Evolutionary conservation across 192 early-diverging fungal genomes (phyloP).

Genomic region (Coemansia aciculifera): DNA sequence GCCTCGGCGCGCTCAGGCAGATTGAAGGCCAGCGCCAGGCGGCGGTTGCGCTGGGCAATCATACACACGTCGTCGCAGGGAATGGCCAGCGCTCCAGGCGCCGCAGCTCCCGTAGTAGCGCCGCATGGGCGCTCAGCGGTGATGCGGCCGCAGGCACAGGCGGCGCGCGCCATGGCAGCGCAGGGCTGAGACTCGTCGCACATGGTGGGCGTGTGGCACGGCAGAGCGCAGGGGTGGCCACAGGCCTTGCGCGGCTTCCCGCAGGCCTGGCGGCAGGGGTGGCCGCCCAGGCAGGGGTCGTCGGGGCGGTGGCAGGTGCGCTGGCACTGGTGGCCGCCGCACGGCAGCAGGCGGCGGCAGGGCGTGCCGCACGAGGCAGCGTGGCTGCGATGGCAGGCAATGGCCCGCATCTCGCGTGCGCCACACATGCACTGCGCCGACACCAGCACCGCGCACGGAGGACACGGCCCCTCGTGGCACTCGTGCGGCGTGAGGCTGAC

Average conservation of each 20-base stretch:
- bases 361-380: slow-evolving; percentile 61
- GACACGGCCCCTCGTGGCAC: slow-evolving; percentile 90
- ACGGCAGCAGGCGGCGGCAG: slow-evolving; percentile 61
- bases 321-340: slow-evolving; percentile 77
- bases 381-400: slow-evolving; percentile 77
- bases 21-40: slow-evolving; percentile 78
- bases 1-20: slow-evolving; percentile 54
- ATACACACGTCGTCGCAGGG: slow-evolving; percentile 83
- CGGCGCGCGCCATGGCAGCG: slow-evolving; percentile 20
- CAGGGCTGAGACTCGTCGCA: slow-evolving; percentile 82
- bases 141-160: slow-evolving; percentile 78
- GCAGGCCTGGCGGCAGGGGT: slow-evolving; percentile 73
- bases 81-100: slow-evolving; percentile 54
- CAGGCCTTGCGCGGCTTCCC: slow-evolving; percentile 75
- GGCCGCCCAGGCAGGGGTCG: slow-evolving; percentile 62
- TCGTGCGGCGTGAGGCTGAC: slow-evolving; percentile 66
- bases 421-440: slow-evolving; percentile 76
- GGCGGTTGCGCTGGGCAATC: slow-evolving; percentile 73
- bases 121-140: slow-evolving; percentile 66
- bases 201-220: slow-evolving; percentile 74
- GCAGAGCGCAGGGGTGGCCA: slow-evolving; percentile 73
- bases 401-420: slow-evolving; percentile 69
- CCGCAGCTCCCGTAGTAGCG: slow-evolving; percentile 50
- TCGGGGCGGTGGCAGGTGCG: slow-evolving; percentile 80
- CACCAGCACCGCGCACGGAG: slow-evolving; percentile 87